A percentile compares a stretch with the other conserved stretches of the same genome.
phyloP scores from a whole-genome alignment of 2,329 filamentous ascomycete species.

The Arthroderma sp. region DNA sequence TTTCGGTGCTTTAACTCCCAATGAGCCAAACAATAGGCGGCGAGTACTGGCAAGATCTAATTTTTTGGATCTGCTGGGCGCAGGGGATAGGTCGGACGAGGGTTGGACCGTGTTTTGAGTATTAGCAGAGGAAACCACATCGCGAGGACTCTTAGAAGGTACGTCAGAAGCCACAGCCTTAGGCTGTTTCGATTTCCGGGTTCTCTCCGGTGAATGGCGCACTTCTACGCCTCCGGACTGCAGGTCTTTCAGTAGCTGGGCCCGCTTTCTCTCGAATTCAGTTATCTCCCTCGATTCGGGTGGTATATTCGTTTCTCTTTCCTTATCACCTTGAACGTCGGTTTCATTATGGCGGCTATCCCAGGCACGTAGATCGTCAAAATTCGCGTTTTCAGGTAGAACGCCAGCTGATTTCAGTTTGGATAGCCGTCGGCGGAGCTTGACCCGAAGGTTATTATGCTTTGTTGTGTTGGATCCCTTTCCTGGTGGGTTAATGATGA shows the following conservation, averaged over 20 bases:
- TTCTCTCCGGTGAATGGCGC: conserved; percentile 20
- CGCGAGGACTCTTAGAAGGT: conserved; percentile 2
- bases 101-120: neutral
- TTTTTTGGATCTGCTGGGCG: conserved; percentile 25
- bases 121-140: neutral
- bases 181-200: conserved; percentile 11
- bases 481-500: conserved; percentile 29
- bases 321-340: conserved; percentile 12
- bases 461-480: conserved; percentile 40
- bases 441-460: conserved; percentile 42
- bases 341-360: conserved; percentile 12
- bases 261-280: conserved; percentile 39
- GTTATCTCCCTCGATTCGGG: conserved; percentile 15
- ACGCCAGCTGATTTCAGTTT: conserved; percentile 42
- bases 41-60: conserved; percentile 50
- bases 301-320: neutral
- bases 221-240: conserved; percentile 41
- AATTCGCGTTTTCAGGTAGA: conserved; percentile 38
- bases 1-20: conserved; percentile 57
- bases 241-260: conserved; percentile 40
- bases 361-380: conserved; percentile 34
- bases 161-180: neutral
- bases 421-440: conserved; percentile 35
- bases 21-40: conserved; percentile 57
- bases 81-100: neutral